phyloP scores from a whole-genome alignment of 1,139 yeast genomes.

The Blastobotrys aristatus region DNA sequence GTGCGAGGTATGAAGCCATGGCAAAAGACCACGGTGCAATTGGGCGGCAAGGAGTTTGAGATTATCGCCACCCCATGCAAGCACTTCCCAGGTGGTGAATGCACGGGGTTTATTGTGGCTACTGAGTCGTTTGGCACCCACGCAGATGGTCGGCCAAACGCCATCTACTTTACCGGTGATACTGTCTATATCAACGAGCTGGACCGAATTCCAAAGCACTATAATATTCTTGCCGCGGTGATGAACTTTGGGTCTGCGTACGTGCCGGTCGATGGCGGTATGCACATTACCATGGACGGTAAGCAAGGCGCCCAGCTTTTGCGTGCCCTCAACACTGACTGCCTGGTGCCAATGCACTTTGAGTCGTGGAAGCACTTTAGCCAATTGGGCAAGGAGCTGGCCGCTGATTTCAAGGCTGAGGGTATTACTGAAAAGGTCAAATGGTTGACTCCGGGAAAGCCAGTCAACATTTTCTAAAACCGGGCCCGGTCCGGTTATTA shows the following conservation, averaged over 20 bases:
- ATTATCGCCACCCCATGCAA: conserved; percentile 10
- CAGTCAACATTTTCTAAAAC: too few species aligned
- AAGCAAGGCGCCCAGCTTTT: too few species aligned
- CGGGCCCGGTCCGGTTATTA: too few species aligned
- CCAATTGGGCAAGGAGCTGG: background rate
- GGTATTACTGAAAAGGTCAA: background rate
- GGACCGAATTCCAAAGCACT: background rate
- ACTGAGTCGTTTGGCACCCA: too few species aligned
- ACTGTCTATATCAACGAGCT: conserved; percentile 7
- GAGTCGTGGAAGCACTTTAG: background rate
- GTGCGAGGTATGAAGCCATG: conserved; percentile 10
- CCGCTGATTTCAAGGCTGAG: background rate
- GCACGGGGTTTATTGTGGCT: conserved; percentile 10
- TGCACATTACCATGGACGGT: too few species aligned
- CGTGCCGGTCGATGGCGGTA: too few species aligned
- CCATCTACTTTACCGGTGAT: conserved; percentile 4
- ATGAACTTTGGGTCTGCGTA: conserved; percentile 4
- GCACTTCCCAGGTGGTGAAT: conserved; percentile 11
- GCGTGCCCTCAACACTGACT: too few species aligned
- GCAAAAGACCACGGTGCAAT: background rate
- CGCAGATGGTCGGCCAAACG: conserved; percentile 6
- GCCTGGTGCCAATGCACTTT: too few species aligned
- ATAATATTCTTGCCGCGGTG: conserved; percentile 1
- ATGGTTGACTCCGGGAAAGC: too few species aligned
- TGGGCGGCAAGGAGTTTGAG: conserved; percentile 3